A percentile compares a stretch with the other conserved stretches of the same genome.
Conservation (phyloP, 768 basidiomycete species). For the Suillus ampliporus region DNA sequence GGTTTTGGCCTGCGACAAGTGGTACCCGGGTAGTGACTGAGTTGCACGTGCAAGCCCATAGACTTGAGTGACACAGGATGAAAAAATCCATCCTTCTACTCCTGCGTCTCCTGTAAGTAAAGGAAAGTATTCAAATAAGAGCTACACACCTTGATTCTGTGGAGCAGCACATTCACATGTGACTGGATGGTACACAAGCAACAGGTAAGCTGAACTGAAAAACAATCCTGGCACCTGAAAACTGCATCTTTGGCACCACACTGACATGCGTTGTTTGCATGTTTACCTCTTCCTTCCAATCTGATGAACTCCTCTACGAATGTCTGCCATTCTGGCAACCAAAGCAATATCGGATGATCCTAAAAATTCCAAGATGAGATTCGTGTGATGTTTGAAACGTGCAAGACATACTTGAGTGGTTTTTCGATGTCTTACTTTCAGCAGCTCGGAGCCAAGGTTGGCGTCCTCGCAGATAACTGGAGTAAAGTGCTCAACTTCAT, state of each 20-base stretch:
- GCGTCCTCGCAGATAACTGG: neutral
- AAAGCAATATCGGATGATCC: neutral
- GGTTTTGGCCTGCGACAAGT: neutral
- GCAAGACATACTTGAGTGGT: neutral
- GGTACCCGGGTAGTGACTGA: neutral
- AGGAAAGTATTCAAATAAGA: neutral
- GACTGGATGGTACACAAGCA: neutral
- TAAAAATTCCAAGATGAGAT: neutral
- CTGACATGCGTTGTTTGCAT: neutral
- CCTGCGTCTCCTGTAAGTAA: constrained; percentile 12
- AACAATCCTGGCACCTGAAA: neutral
- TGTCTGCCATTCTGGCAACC: neutral
- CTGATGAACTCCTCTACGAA: constrained; percentile 24
- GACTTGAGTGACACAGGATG: constrained; percentile 1
- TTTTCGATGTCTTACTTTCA: neutral
- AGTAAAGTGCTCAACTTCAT: neutral
- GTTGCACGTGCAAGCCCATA: constrained; percentile 11
- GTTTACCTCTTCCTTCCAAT: constrained; percentile 15
- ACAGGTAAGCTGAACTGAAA: neutral
- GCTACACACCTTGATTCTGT: neutral
- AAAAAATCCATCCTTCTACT: constrained; percentile 19
- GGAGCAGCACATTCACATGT: neutral
- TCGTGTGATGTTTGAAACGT: neutral
- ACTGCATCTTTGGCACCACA: neutral
- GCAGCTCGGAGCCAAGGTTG: neutral